Evolutionary conservation across 352 stramenopile species (phyloP).

Genomic region (Elongisporangium anandrum): DNA sequence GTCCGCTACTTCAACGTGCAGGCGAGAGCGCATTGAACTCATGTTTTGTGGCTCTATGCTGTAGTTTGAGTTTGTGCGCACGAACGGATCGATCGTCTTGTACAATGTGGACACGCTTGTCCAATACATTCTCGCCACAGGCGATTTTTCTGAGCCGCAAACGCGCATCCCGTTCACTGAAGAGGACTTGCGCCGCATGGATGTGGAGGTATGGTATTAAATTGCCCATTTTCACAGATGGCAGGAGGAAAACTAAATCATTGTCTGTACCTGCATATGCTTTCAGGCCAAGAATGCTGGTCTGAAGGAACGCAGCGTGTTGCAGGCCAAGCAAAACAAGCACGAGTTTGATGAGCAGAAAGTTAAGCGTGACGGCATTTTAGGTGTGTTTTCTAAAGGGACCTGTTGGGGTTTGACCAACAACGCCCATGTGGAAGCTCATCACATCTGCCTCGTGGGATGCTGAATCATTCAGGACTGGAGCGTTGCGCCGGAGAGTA

Average conservation of each 20-base stretch:
- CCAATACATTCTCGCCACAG: slow-evolving; percentile 86
- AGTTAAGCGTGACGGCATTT: slow-evolving; percentile 76
- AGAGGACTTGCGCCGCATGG: slow-evolving; percentile 69
- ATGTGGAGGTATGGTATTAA: slow-evolving; percentile 44
- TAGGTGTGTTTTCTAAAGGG: slow-evolving; percentile 33
- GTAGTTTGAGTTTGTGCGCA: slow-evolving; percentile 81
- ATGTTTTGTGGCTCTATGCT: slow-evolving; percentile 8
- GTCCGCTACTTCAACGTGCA: slow-evolving; percentile 6
- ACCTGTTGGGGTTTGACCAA: background rate
- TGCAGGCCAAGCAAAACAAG: slow-evolving; percentile 72
- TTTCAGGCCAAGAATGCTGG: slow-evolving; percentile 60
- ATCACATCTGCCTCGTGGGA: background rate
- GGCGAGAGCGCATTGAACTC: slow-evolving; percentile 11
- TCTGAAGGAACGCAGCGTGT: slow-evolving; percentile 59
- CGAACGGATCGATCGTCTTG: slow-evolving; percentile 76
- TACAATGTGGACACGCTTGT: slow-evolving; percentile 88
- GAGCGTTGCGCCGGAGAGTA: slow-evolving; percentile 85
- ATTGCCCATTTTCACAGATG: slow-evolving; percentile 16
- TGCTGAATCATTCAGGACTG: slow-evolving; percentile 31
- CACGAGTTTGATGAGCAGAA: slow-evolving; percentile 77
- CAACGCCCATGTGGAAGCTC: background rate
- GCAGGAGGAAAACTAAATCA: slow-evolving; percentile 26
- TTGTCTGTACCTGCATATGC: slow-evolving; percentile 11
- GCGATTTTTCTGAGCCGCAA: slow-evolving; percentile 86
- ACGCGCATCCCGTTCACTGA: slow-evolving; percentile 86